Percentiles rank a stretch among this genome's conserved stretches.
These are phyloP conservation scores for Triticum urartu DNA, from an alignment of 176 grass and related monocot genomes.

Conservation along the genomic window DNA sequence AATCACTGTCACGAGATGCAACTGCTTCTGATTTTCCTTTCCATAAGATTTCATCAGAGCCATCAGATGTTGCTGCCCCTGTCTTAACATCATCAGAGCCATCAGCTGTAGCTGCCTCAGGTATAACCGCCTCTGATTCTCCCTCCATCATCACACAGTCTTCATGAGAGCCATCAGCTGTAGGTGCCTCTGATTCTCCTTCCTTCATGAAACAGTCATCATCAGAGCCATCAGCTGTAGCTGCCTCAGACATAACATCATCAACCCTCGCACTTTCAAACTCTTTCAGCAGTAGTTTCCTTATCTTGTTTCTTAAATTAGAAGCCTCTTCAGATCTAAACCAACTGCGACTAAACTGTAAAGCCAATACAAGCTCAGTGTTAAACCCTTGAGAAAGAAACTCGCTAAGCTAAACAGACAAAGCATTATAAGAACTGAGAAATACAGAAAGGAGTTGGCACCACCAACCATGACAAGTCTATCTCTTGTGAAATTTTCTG, in stretches of 20 bases:
- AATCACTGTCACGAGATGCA: neutral
- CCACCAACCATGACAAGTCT: slow-evolving; percentile 60
- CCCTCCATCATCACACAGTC: neutral
- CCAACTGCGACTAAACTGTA: slow-evolving; percentile 69
- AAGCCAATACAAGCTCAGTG: slow-evolving; percentile 12
- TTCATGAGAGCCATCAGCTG: slow-evolving; percentile 3
- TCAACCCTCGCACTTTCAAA: slow-evolving; percentile 45
- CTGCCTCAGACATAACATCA: slow-evolving; percentile 21
- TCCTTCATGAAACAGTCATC: neutral
- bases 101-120: too few relatives aligned
- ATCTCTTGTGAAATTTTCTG: slow-evolving; percentile 56
- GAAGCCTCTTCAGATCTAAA: slow-evolving; percentile 81
- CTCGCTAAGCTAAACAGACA: neutral
- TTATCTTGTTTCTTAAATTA: slow-evolving; percentile 54
- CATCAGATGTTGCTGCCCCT: slow-evolving; percentile 2
- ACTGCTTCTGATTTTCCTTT: slow-evolving; percentile 11
- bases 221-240: neutral
- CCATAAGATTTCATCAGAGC: neutral
- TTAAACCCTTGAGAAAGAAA: slow-evolving; percentile 1
- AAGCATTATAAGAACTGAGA: slow-evolving; percentile 14
- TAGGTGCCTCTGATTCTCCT: too few relatives aligned
- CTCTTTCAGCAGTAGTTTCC: slow-evolving; percentile 48
- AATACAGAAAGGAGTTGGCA: neutral
- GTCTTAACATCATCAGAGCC: neutral
- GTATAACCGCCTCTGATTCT: slow-evolving; percentile 17